Conservation (phyloP, 1,139 yeast species). For the Arxiozyma slooffiae region DNA sequence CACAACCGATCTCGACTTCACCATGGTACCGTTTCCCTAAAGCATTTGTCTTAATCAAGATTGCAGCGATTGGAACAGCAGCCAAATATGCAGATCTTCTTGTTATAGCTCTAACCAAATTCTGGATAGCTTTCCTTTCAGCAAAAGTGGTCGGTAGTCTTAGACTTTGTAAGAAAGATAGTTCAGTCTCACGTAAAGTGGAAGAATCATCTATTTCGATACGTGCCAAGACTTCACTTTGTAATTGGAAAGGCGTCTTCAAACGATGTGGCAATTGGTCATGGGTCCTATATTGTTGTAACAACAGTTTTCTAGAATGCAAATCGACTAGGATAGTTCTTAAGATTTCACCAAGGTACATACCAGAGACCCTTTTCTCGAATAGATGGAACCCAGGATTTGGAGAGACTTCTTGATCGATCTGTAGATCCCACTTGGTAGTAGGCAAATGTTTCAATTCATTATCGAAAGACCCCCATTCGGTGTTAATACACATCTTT, state of each 20-base stretch:
- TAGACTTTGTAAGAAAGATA: slow-evolving; percentile 52
- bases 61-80: slow-evolving; percentile 82
- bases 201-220: slow-evolving; percentile 75
- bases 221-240: slow-evolving; percentile 74
- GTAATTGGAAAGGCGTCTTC: slow-evolving; percentile 63
- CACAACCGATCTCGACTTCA: slow-evolving; percentile 85
- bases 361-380: slow-evolving; percentile 88
- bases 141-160: slow-evolving; percentile 56
- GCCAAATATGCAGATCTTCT: slow-evolving; percentile 81
- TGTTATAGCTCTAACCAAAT: slow-evolving; percentile 66
- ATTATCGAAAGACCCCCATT: slow-evolving; percentile 96
- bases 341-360: slow-evolving; percentile 85
- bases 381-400: slow-evolving; percentile 82
- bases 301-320: slow-evolving; percentile 45
- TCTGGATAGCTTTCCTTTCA: slow-evolving; percentile 65
- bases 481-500: slow-evolving; percentile 87
- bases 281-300: slow-evolving; percentile 43
- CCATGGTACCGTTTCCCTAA: slow-evolving; percentile 45
- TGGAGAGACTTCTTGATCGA: slow-evolving; percentile 60
- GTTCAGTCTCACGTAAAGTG: slow-evolving; percentile 54
- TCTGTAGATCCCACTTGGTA: slow-evolving; percentile 59
- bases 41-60: slow-evolving; percentile 48
- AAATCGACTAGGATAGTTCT: slow-evolving; percentile 65
- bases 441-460: slow-evolving; percentile 59
- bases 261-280: slow-evolving; percentile 58